phyloP scores from a whole-genome alignment of 2,329 filamentous ascomycete species.

The Nemania sp. region DNA sequence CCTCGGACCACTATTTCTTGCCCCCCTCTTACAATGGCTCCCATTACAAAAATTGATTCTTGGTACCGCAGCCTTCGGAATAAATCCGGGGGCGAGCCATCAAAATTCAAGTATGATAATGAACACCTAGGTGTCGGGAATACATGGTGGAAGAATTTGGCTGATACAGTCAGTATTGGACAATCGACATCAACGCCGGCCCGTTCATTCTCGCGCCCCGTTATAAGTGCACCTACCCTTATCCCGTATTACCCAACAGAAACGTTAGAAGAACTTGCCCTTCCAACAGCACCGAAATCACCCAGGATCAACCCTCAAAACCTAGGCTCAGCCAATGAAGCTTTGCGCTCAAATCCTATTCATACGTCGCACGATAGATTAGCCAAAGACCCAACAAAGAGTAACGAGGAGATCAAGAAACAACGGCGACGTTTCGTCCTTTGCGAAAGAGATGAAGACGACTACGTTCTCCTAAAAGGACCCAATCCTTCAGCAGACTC shows the following conservation, averaged over 20 bases:
- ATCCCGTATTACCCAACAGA: background rate
- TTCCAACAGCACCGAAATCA: conserved; percentile 8
- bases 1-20: background rate
- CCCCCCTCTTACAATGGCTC: background rate
- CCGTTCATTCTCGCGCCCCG: too few relatives aligned
- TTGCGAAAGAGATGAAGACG: background rate
- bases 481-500: background rate
- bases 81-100: background rate
- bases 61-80: background rate
- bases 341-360: conserved; percentile 44
- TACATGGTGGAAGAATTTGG: background rate
- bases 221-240: too few relatives aligned
- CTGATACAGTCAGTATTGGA: background rate
- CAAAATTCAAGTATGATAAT: background rate
- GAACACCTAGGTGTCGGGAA: background rate
- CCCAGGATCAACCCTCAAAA: conserved; percentile 22
- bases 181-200: background rate
- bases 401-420: conserved; percentile 8
- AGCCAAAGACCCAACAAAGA: background rate
- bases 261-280: background rate
- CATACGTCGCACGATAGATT: conserved; percentile 5
- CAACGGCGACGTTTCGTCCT: conserved; percentile 12
- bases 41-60: background rate
- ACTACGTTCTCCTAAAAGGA: background rate
- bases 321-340: conserved; percentile 39